A percentile compares a stretch with the other conserved stretches of the same genome.
phyloP scores from a whole-genome alignment of 2,329 filamentous ascomycete genomes.

The Apiospora saccharicola region DNA sequence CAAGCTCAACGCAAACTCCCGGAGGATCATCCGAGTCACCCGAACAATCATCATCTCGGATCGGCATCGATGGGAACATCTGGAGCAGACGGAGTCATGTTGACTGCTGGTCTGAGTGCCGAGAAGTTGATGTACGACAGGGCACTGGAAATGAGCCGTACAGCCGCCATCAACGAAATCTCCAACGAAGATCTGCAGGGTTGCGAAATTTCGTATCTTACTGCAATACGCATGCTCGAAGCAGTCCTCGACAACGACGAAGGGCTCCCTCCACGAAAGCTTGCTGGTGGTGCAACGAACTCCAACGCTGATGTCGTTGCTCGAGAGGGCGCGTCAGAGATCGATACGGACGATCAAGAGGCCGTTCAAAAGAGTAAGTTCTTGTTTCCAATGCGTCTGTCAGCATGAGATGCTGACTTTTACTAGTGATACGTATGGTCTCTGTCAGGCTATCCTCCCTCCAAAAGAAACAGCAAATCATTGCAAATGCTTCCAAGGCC shows the following conservation, averaged over 20 bases:
- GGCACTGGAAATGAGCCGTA: slow-evolving; percentile 93
- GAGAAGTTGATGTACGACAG: slow-evolving; percentile 99
- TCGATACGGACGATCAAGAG: slow-evolving; percentile 74
- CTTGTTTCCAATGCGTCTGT: background rate
- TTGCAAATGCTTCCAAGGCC: slow-evolving; percentile 63
- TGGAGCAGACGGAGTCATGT: slow-evolving; percentile 78
- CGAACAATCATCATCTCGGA: slow-evolving; percentile 74
- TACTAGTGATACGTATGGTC: slow-evolving; percentile 69
- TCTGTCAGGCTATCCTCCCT: slow-evolving; percentile 61
- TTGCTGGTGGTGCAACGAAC: slow-evolving; percentile 28
- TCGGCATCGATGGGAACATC: slow-evolving; percentile 65
- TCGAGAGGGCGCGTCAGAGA: slow-evolving; percentile 56
- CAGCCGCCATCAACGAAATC: slow-evolving; percentile 94
- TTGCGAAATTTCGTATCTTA: slow-evolving; percentile 92
- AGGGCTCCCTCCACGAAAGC: slow-evolving; percentile 50
- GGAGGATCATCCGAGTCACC: slow-evolving; percentile 84
- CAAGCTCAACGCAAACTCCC: slow-evolving; percentile 88
- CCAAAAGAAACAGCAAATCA: slow-evolving; percentile 67
- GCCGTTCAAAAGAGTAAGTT: slow-evolving; percentile 77
- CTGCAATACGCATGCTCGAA: slow-evolving; percentile 93
- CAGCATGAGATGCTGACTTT: slow-evolving; percentile 41
- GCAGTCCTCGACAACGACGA: slow-evolving; percentile 89
- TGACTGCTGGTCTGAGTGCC: slow-evolving; percentile 89
- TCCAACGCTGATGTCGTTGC: slow-evolving; percentile 49
- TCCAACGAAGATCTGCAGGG: slow-evolving; percentile 86